Percentiles rank a stretch among this genome's conserved stretches.
phyloP scores from a whole-genome alignment of 805 yeast species.

The Ogataea trehaloabstinens region DNA sequence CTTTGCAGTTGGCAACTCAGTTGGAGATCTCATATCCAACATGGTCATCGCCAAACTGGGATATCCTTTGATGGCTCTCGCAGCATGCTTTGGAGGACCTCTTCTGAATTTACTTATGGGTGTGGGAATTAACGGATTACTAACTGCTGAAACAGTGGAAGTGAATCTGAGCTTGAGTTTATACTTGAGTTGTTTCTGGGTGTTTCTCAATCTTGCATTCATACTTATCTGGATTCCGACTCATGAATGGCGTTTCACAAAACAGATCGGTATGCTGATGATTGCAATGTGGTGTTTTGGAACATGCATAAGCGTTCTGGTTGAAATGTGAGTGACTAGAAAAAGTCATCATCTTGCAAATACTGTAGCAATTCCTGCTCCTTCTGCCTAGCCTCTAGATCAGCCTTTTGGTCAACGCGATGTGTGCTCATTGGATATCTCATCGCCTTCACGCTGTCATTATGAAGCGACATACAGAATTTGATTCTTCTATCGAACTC shows the following conservation, averaged over 20 bases:
- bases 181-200: constrained; percentile 40
- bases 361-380: constrained; percentile 42
- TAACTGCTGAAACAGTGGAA: constrained; percentile 33
- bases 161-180: constrained; percentile 37
- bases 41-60: constrained; percentile 78
- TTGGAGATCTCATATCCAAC: constrained; percentile 87
- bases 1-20: constrained; percentile 89
- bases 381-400: constrained; percentile 54
- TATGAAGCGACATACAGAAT: constrained; percentile 86
- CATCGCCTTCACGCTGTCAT: constrained; percentile 93
- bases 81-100: constrained; percentile 95
- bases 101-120: constrained; percentile 75
- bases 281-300: constrained; percentile 42
- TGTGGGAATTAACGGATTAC: constrained; percentile 70
- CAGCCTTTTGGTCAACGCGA: constrained; percentile 47
- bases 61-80: constrained; percentile 85
- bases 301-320: constrained; percentile 31
- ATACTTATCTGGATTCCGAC: constrained; percentile 39
- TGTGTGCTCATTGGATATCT: constrained; percentile 72
- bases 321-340: constrained; percentile 35
- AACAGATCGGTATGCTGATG: constrained; percentile 37
- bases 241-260: constrained; percentile 41
- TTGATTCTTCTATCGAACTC: constrained; percentile 91
- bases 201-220: constrained; percentile 38
- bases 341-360: constrained; percentile 49